phyloP scores from a whole-genome alignment of 768 basidiomycete genomes.

The Naematelia encephala region DNA sequence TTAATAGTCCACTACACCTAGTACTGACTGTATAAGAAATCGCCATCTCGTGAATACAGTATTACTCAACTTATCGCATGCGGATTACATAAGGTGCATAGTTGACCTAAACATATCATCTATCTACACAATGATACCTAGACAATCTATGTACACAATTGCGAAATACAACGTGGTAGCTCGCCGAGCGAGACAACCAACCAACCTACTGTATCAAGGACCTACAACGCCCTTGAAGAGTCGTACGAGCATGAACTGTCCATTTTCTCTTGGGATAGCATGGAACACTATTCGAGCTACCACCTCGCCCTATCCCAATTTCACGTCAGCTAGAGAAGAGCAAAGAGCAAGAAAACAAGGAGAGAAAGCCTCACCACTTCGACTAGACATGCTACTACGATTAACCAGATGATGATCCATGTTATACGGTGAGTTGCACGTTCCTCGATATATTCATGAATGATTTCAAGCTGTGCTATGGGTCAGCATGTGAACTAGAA shows the following conservation, averaged over 20 bases:
- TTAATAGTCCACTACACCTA: no score
- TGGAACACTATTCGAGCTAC: constrained; percentile 45
- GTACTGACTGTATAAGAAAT: no score
- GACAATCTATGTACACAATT: no score
- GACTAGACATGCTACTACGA: constrained; percentile 83
- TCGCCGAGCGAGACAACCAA: no score
- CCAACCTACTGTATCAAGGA: background rate
- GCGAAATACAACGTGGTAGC: no score
- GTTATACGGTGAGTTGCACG: constrained; percentile 88
- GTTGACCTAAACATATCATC: no score
- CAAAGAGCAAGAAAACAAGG: background rate
- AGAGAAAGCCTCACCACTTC: constrained; percentile 60
- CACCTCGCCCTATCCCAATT: constrained; percentile 37
- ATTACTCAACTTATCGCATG: no score
- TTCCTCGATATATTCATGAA: constrained; percentile 89
- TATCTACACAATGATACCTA: no score
- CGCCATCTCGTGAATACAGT: no score
- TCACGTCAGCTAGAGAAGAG: background rate
- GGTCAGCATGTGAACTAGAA: constrained; percentile 34
- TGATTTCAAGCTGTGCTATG: constrained; percentile 68
- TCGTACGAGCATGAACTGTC: constrained; percentile 28
- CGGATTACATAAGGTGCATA: no score
- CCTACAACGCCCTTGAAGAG: background rate
- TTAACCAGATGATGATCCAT: constrained; percentile 79
- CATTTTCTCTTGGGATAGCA: constrained; percentile 29